phyloP scores from a whole-genome alignment of 306 rosid genomes.

The Abrus pulchellus region DNA sequence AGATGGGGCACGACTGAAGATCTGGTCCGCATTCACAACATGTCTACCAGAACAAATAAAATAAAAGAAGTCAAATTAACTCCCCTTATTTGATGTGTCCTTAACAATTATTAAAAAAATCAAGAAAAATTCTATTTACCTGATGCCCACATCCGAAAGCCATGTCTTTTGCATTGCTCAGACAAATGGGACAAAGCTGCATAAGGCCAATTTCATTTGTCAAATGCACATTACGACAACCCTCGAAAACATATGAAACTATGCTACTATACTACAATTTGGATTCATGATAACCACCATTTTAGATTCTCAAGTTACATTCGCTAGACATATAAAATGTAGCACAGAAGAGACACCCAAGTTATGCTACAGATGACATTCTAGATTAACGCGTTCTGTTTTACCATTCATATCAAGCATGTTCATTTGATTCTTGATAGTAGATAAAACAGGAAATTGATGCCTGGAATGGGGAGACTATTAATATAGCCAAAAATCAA shows the following conservation, averaged over 20 bases:
- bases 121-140: constrained; percentile 52
- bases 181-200: constrained; percentile 87
- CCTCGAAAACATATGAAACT: constrained; percentile 2
- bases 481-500: neutral
- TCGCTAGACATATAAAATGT: too few relatives aligned
- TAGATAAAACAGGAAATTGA: neutral
- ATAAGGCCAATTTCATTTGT: constrained; percentile 36
- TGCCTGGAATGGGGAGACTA: neutral
- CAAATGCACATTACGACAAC: neutral
- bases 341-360: neutral
- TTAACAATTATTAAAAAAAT: neutral
- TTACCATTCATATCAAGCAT: neutral
- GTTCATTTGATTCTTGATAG: neutral
- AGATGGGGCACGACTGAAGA: constrained; percentile 75
- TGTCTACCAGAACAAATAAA: constrained; percentile 61
- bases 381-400: neutral
- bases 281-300: neutral
- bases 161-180: constrained; percentile 75
- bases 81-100: constrained; percentile 20
- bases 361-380: neutral
- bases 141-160: constrained; percentile 92
- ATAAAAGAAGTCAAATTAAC: neutral
- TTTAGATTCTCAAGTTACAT: neutral
- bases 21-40: constrained; percentile 82
- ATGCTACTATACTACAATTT: neutral